Base-by-base conservation (phyloP, 495 filamentous ascomycete species). In the Durotheca rogersii region DNA sequence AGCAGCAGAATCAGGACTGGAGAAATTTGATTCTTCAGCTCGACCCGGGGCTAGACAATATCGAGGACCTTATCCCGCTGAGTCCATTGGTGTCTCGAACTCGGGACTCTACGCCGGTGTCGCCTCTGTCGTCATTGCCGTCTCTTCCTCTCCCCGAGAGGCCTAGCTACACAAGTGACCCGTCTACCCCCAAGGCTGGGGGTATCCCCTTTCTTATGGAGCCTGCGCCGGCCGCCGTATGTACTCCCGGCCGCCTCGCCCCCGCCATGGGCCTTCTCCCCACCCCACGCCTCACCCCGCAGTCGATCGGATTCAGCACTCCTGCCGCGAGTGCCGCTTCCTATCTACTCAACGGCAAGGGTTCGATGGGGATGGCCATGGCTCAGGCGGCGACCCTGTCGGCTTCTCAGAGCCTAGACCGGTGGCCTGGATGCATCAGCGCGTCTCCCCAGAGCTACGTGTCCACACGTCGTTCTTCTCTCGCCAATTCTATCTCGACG, bases 261-360 rank as follows among this genome's bases (percentile, higher is more conserved):
- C 73, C 76, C 18, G 70, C 78, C 47, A 72, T 86, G 49, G 81
- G 79, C 53, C 80, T 87, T 42, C 72, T 91, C 53, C 89, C 86
- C 9, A 95, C 89, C 1, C 88, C 89, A 44, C 81, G 83, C 58
- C 68, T 92, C 68, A 91, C 89, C 12, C 89, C 90, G n/a, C 85
- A 89, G 61, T 76, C 78, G 25, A 79, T 78, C 54, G 78, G 80
- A 67, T 83, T 82, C 61, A 81, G 74, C 72, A 94, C 91, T 86
- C 92, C 92, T 88, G 90, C 91, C 73, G 91, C 77, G 87, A 86
- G 87, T 86, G 76, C 78, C 69, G 74, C 73, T 62, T 65, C 75
- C 67, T 66, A 74, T 73, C 60, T 82, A 70, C 71, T 77, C 36
- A 56, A 58, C 46, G 64, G 65, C 15, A 71, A 68, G 48, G 56